phyloP scores from a whole-genome alignment of 2,329 filamentous ascomycete genomes.

The Metarhizium album region DNA sequence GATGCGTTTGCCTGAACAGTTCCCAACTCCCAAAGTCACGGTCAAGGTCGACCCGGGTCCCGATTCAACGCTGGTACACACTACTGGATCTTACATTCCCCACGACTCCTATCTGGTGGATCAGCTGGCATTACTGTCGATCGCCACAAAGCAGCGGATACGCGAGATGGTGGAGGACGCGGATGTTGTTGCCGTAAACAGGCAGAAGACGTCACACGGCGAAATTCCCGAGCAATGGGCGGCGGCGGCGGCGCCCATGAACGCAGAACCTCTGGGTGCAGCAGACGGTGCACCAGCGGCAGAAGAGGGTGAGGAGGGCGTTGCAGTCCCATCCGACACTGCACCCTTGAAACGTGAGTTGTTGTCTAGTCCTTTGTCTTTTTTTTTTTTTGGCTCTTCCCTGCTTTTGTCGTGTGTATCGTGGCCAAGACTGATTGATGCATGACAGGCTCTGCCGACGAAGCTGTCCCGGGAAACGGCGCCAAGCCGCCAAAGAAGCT shows the following conservation, averaged over 20 bases:
- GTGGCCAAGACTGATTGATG: not conserved
- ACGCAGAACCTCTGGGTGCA: slow-evolving; percentile 25
- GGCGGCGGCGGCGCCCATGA: slow-evolving; percentile 51
- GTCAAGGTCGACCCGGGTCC: slow-evolving; percentile 46
- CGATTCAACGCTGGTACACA: slow-evolving; percentile 52
- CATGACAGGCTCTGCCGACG: slow-evolving; percentile 30
- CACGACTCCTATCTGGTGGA: slow-evolving; percentile 69
- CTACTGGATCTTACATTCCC: slow-evolving; percentile 59
- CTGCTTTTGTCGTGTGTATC: too few relatives aligned
- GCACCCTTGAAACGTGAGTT: slow-evolving; percentile 51
- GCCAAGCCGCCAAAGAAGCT: slow-evolving; percentile 33
- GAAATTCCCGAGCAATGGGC: slow-evolving; percentile 66
- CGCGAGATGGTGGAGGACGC: slow-evolving; percentile 70
- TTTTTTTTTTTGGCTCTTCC: too few relatives aligned
- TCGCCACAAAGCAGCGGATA: slow-evolving; percentile 72
- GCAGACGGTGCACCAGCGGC: slow-evolving; percentile 6
- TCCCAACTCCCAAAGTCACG: slow-evolving; percentile 40
- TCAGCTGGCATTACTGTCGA: slow-evolving; percentile 70
- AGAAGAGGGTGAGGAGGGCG: slow-evolving; percentile 36
- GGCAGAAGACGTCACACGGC: slow-evolving; percentile 72
- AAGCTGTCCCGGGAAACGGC: slow-evolving; percentile 23
- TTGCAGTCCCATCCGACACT: slow-evolving; percentile 30
- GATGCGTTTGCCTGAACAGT: slow-evolving; percentile 38
- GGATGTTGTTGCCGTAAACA: slow-evolving; percentile 55
- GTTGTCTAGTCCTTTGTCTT: not conserved